A percentile compares a stretch with the other conserved stretches of the same genome.
phyloP scores from a whole-genome alignment of 176 grass and related monocot genomes.

The Triticum timopheevii region DNA sequence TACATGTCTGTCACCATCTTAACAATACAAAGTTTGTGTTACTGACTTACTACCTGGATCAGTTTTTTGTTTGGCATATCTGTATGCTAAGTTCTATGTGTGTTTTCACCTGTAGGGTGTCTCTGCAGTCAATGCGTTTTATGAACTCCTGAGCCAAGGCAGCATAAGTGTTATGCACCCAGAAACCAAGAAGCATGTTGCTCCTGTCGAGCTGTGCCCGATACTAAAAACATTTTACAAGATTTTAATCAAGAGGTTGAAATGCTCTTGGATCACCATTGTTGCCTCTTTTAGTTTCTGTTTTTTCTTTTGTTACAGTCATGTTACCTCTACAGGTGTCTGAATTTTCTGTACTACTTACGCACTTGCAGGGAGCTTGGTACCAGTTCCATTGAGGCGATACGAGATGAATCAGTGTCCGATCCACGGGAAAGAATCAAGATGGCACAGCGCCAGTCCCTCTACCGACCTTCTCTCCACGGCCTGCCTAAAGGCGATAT shows the following conservation, averaged over 20 bases:
- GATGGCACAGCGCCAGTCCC: constrained; percentile 63
- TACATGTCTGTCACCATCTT: constrained; percentile 56
- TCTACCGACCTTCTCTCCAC: constrained; percentile 86
- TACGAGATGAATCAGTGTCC: constrained; percentile 85
- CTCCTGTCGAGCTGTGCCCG: constrained; percentile 86
- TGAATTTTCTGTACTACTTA: not conserved
- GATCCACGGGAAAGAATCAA: constrained; percentile 93
- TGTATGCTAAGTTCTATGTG: constrained; percentile 15
- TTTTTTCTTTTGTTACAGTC: not conserved
- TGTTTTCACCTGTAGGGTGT: constrained; percentile 58
- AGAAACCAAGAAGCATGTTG: constrained; percentile 72
- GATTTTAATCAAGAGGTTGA: constrained; percentile 88
- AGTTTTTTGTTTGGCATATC: not conserved
- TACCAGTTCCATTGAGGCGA: constrained; percentile 39
- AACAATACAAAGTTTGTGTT: not conserved
- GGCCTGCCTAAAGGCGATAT: constrained; percentile 37
- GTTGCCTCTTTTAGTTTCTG: not conserved
- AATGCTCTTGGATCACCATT: not conserved
- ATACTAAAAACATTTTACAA: constrained; percentile 89
- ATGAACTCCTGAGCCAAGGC: constrained; percentile 77
- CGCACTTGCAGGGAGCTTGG: constrained; percentile 59
- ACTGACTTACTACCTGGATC: not conserved
- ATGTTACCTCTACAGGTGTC: not conserved
- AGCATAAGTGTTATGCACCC: constrained; percentile 84
- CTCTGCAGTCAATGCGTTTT: constrained; percentile 79